Conservation (phyloP, 495 filamentous ascomycete species). For the Talaromyces stipitatus region DNA sequence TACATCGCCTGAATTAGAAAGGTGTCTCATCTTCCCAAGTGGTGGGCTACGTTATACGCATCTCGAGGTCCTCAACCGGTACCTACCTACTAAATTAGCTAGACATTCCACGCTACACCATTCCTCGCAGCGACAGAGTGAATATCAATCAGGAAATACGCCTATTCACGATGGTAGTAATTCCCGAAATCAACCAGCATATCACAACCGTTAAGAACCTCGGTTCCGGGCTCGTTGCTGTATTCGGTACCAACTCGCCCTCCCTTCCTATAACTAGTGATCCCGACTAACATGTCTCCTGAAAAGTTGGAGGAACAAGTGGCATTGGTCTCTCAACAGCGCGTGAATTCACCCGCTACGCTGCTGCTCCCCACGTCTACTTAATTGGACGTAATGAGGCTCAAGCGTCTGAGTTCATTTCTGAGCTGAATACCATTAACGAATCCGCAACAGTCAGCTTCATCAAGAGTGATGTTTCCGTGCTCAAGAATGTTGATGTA, state of each 20-base stretch:
- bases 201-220: constrained; percentile 36
- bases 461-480: constrained; percentile 48
- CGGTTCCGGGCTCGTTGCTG: constrained; percentile 40
- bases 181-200: constrained; percentile 28
- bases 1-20: no score
- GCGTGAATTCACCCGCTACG: constrained; percentile 44
- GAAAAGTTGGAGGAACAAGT: constrained; percentile 52
- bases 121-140: neutral
- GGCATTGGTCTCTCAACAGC: constrained; percentile 57
- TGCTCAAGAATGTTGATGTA: constrained; percentile 53
- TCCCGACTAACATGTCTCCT: neutral
- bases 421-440: constrained; percentile 32
- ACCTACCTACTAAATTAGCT: no score
- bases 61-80: no score
- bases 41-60: no score
- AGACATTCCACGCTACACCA: neutral
- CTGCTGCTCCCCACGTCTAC: constrained; percentile 39
- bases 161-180: constrained; percentile 35
- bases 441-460: constrained; percentile 44
- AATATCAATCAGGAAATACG: no score
- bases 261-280: neutral
- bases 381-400: constrained; percentile 39
- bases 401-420: constrained; percentile 27
- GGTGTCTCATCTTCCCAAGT: no score
- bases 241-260: constrained; percentile 41